Evolutionary conservation across 1,284 basidiomycete genomes (phyloP), one percentile per base, ranked within the genome.

Genomic region (Boletus semigastroideus): DNA sequence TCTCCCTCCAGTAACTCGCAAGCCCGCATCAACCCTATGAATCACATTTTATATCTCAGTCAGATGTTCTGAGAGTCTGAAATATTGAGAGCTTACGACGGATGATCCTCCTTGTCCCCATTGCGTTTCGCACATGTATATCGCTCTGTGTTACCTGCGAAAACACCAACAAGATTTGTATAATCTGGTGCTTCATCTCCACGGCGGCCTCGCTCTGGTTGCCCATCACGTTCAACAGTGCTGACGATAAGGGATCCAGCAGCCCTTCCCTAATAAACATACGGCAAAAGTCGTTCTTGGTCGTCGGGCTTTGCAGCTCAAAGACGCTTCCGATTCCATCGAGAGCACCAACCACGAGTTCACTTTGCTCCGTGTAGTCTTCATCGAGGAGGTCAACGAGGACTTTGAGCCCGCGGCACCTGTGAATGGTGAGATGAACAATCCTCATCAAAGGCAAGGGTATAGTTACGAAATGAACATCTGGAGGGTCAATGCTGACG

Each of bases 231-330:
- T 92, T 90, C 48, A 96, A 75, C 37, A 99, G 72, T 0, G 95
- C 94, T 1, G 89, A 87, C 0, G 94, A 94, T 2, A 99, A 74
- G 0, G 96, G 96, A 59, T 98, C 95, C 34, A 98, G 77, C 6
- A 98, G 77, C 16, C 95, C 95, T 71, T 98, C 96, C 22, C 93
- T 83, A 30, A 97, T 94, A 72, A 98, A 95, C 91, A 98, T 97
- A 16, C 96, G 84, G 67, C 95, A 98, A 67, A 98, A 98, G 71
- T 98, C 96, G 66, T 96, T 98, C 64, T 97, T 92, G 9, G 94
- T 95, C 9, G 94, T 97, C 2, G 95, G 92, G 46, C 91, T 94
- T 71, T 95, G 86, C 11, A 98, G 80, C 59, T 98, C 95, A 63
- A 99, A 96, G 3, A 98, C 96, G 59, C 87, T 93, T 49, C 89